Conservation (phyloP, 106 monocot species). For the Platanthera guangdongensis region DNA sequence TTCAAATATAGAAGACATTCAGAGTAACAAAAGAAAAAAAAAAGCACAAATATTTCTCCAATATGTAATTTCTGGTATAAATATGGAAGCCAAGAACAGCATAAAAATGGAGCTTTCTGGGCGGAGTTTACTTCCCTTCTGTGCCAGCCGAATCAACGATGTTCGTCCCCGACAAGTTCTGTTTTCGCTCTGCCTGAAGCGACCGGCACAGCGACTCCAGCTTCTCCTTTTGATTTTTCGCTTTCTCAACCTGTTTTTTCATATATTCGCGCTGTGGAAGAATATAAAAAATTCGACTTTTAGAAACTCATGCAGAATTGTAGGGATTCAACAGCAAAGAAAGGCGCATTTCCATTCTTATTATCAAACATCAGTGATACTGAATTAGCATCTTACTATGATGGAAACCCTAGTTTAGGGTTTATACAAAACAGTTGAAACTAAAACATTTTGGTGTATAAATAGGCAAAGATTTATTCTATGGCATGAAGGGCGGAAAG, state of each 20-base stretch:
- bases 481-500: too few species aligned
- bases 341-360: too few species aligned
- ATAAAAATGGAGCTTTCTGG: background rate
- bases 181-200: slow-evolving; percentile 79
- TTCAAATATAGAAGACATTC: too few species aligned
- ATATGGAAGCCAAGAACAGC: background rate
- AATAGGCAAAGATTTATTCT: too few species aligned
- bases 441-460: too few species aligned
- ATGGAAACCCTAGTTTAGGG: too few species aligned
- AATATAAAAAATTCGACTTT: background rate
- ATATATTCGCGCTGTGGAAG: slow-evolving; percentile 54
- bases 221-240: slow-evolving; percentile 85
- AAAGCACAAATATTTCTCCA: background rate
- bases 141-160: slow-evolving; percentile 8
- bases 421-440: too few species aligned
- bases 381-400: too few species aligned
- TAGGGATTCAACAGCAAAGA: background rate
- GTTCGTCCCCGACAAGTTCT: slow-evolving; percentile 11
- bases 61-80: background rate
- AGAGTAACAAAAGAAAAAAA: too few species aligned
- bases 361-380: too few species aligned
- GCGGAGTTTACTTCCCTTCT: background rate
- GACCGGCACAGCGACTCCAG: slow-evolving; percentile 87
- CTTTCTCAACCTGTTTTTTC: slow-evolving; percentile 79
- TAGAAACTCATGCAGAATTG: background rate